Base-by-base conservation (phyloP, 2,329 filamentous ascomycete genomes). In the Dendrostoma leiphaemia region DNA sequence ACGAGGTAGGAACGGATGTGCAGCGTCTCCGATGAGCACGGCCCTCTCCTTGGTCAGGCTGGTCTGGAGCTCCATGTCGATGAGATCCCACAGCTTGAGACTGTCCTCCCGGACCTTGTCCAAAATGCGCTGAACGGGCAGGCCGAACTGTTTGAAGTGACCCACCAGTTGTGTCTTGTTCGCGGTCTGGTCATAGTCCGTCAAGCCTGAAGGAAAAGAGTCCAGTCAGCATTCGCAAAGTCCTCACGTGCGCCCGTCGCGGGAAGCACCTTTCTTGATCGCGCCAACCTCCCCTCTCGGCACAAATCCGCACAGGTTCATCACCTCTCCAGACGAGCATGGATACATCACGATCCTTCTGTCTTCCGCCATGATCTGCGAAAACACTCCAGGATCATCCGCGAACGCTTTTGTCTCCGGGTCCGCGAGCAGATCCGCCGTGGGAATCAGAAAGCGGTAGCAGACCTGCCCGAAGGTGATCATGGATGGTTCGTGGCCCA, bases 1-100 rank as follows among this genome's bases (percentile, higher is more conserved):
- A 21, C 62, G 56, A 2, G 62, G 61, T 19, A 63, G 62, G 43
- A 64, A 59, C 13, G 63, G 62, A 34, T 61, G 62, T 41, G 61
- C 62, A 21, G 62, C 63, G 28, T 64, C 59, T 9, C 57, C 62
- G 29, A 64, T 58, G 45, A 63, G 60, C 28, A 62, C 34, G 32
- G 62, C 61, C 43, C 58, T 63, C 21, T 58, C 59, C 24, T 57
- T 59, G 34, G 60, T 56, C 15, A 63, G 46, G 17, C 52, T 57
- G 10, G 55, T 47, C n/a, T 48, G 37, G 9, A 54, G 35, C n/a
- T 57, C 55, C 55, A 57, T 57, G 21, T 57, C 51, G 17, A 57
- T 4, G 19, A 57, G 32, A 9, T 57, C 51, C 51, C 52, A 57
- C 10, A 57, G 6, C 48, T 44, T 55, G 10, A 54, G 21, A 5